phyloP scores from a whole-genome alignment of 352 stramenopile genomes.

The Thalassiosira mediterranea region DNA sequence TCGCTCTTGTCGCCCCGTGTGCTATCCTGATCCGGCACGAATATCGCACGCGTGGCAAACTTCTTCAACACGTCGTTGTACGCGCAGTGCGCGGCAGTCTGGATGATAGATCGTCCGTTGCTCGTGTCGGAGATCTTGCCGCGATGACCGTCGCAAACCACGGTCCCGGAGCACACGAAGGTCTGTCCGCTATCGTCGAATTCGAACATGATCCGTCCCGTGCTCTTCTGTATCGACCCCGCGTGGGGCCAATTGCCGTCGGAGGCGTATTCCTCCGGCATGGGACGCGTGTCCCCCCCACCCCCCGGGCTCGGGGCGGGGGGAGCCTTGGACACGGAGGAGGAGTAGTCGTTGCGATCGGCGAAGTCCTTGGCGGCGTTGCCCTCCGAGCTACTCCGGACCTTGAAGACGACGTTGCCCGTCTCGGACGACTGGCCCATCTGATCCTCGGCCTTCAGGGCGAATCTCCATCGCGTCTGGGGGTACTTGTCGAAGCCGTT shows the following conservation, averaged over 20 bases:
- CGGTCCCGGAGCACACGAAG: slow-evolving; percentile 51
- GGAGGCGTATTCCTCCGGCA: slow-evolving; percentile 13
- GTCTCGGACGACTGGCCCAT: slow-evolving; percentile 12
- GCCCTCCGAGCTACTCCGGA: background rate
- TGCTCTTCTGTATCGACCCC: slow-evolving; percentile 30
- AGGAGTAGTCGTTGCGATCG: background rate
- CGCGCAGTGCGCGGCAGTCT: slow-evolving; percentile 52
- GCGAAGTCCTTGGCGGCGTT: background rate
- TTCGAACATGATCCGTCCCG: slow-evolving; percentile 52
- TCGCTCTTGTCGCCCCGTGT: slow-evolving; percentile 31
- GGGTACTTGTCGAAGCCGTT: slow-evolving; percentile 45
- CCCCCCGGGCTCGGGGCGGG: background rate
- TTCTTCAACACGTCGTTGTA: slow-evolving; percentile 51
- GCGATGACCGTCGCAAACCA: slow-evolving; percentile 33
- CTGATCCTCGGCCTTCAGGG: slow-evolving; percentile 25
- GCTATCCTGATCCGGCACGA: slow-evolving; percentile 49
- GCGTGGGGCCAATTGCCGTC: slow-evolving; percentile 42
- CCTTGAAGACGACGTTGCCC: slow-evolving; percentile 24
- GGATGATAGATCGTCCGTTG: slow-evolving; percentile 47
- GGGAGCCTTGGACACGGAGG: background rate
- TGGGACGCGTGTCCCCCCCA: background rate
- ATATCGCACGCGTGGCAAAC: slow-evolving; percentile 41
- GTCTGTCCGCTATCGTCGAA: slow-evolving; percentile 32
- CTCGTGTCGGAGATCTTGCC: background rate
- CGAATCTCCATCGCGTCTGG: slow-evolving; percentile 35